Evolutionary conservation across 2,329 filamentous ascomycete species (phyloP).

Genomic region (Ceratocystis cubensis): DNA sequence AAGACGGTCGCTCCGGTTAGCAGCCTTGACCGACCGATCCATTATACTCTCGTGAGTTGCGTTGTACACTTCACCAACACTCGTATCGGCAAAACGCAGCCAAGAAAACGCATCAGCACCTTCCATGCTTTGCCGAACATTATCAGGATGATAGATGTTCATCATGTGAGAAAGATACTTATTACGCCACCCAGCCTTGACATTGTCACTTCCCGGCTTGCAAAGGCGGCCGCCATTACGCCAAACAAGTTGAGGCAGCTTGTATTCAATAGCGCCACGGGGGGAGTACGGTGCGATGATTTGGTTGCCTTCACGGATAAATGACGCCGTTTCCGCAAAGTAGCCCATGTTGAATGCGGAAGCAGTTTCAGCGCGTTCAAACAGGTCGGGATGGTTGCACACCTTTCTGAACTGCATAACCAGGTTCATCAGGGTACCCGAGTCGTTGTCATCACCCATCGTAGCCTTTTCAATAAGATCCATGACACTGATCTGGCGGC

Average conservation of each 20-base stretch:
- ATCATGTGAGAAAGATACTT: slow-evolving; percentile 69
- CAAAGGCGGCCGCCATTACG: slow-evolving; percentile 65
- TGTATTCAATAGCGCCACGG: slow-evolving; percentile 72
- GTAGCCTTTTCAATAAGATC: slow-evolving; percentile 96
- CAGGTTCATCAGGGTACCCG: slow-evolving; percentile 93
- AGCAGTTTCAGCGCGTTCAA: slow-evolving; percentile 83
- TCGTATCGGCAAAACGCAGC: slow-evolving; percentile 73
- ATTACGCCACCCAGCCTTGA: slow-evolving; percentile 63
- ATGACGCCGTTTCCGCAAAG: slow-evolving; percentile 91
- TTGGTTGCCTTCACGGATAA: slow-evolving; percentile 73
- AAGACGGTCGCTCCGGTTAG: slow-evolving; percentile 45
- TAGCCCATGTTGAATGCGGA: slow-evolving; percentile 74
- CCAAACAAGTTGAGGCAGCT: slow-evolving; percentile 70
- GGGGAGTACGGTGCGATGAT: slow-evolving; percentile 79
- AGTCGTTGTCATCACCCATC: slow-evolving; percentile 85
- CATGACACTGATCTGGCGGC: slow-evolving; percentile 97
- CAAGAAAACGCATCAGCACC: slow-evolving; percentile 67
- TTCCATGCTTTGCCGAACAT: slow-evolving; percentile 53
- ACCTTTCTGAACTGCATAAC: slow-evolving; percentile 99
- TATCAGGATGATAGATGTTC: slow-evolving; percentile 79
- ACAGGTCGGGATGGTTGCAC: slow-evolving; percentile 95
- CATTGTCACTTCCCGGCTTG: slow-evolving; percentile 60
- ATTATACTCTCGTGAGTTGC: slow-evolving; percentile 60
- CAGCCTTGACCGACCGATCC: slow-evolving; percentile 54
- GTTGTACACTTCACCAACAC: slow-evolving; percentile 57